phyloP scores from a whole-genome alignment of 2,329 filamentous ascomycete genomes.

The Aureobasidium sp. region DNA sequence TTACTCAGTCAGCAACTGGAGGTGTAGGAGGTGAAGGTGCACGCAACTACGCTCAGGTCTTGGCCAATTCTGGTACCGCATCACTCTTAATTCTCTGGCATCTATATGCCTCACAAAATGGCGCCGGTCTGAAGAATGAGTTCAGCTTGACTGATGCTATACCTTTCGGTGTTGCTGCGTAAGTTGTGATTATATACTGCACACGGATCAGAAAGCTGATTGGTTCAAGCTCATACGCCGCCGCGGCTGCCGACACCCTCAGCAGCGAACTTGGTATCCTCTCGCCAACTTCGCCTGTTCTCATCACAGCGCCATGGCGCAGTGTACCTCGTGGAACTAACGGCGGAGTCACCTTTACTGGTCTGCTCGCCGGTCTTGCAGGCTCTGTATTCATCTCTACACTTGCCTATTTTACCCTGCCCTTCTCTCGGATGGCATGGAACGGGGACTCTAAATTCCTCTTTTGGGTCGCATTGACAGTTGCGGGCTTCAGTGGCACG shows the following conservation, averaged over 20 bases:
- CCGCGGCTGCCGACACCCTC: slow-evolving; percentile 88
- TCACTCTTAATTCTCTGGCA: slow-evolving; percentile 56
- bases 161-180: slow-evolving; percentile 10
- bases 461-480: slow-evolving; percentile 41
- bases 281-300: slow-evolving; percentile 63
- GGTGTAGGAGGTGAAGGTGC: slow-evolving; percentile 71
- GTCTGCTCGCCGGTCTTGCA: slow-evolving; percentile 64
- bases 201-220: not conserved
- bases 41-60: slow-evolving; percentile 77
- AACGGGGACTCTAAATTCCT: not conserved
- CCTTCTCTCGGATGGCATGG: not conserved
- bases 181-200: not conserved
- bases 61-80: slow-evolving; percentile 80
- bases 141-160: slow-evolving; percentile 29
- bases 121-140: not conserved
- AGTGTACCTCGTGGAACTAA: slow-evolving; percentile 87
- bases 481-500: slow-evolving; percentile 73
- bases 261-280: slow-evolving; percentile 93
- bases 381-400: slow-evolving; percentile 65
- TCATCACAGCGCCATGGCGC: slow-evolving; percentile 77
- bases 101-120: slow-evolving; percentile 8
- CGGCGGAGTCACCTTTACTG: slow-evolving; percentile 74
- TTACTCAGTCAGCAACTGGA: slow-evolving; percentile 73
- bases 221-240: slow-evolving; percentile 60
- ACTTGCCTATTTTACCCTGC: slow-evolving; percentile 23